phyloP scores from a whole-genome alignment of 2,329 filamentous ascomycete species.

The Tympanopsis confertula region DNA sequence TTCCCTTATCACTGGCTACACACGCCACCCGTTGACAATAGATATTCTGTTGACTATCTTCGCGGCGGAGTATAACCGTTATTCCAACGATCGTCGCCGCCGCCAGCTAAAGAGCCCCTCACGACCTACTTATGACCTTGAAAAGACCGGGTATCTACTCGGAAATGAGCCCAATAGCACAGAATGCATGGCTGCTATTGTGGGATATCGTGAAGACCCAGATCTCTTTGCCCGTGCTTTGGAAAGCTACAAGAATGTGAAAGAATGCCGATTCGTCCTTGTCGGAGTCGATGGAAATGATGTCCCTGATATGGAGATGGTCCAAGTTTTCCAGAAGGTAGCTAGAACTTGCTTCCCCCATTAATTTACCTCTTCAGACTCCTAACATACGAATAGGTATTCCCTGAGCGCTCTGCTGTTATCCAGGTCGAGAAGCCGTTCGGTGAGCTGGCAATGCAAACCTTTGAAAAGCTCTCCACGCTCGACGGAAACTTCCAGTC shows the following conservation, averaged over 20 bases:
- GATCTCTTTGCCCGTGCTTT: slow-evolving; percentile 13
- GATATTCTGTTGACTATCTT: slow-evolving; percentile 14
- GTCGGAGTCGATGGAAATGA: slow-evolving; percentile 16
- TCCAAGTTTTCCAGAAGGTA: slow-evolving; percentile 11
- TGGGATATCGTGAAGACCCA: slow-evolving; percentile 18
- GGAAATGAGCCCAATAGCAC: slow-evolving; percentile 2
- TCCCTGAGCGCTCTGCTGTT: slow-evolving; percentile 8
- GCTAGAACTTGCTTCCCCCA: too few species aligned
- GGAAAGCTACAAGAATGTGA: slow-evolving; percentile 13
- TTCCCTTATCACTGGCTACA: slow-evolving; percentile 9
- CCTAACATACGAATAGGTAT: slow-evolving; percentile 10
- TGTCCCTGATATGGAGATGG: slow-evolving; percentile 15
- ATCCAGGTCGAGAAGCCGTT: slow-evolving; percentile 13
- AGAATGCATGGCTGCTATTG: slow-evolving; percentile 14
- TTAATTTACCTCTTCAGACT: too few species aligned
- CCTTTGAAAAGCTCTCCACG: slow-evolving; percentile 5
- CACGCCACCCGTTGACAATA: slow-evolving; percentile 11
- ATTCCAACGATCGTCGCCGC: slow-evolving; percentile 11
- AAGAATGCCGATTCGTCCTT: slow-evolving; percentile 12
- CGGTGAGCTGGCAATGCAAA: slow-evolving; percentile 12
- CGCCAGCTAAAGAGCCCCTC: slow-evolving; percentile 7
- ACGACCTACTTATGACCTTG: slow-evolving; percentile 7
- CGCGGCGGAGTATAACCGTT: slow-evolving; percentile 13
- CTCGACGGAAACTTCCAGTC: too few species aligned
- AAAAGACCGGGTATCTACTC: slow-evolving; percentile 5